A percentile compares a stretch with the other conserved stretches of the same genome.
These are phyloP conservation scores for Purpureocillium takamizusanense DNA, from an alignment of 2,329 filamentous ascomycete genomes.

Conservation along the genomic window DNA sequence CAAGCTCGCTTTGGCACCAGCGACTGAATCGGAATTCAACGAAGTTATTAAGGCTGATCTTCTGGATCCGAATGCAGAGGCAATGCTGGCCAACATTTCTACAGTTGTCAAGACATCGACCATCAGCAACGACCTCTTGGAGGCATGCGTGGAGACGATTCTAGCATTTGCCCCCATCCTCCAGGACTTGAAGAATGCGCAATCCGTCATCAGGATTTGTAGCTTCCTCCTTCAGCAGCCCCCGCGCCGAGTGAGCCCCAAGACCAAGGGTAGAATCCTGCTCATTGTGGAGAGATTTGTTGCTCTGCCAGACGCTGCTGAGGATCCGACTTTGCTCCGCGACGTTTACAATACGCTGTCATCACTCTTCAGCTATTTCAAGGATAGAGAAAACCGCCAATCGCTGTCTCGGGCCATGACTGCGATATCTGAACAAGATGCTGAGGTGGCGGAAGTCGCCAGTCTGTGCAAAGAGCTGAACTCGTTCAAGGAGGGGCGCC, in stretches of 20 bases:
- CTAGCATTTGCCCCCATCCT: slow-evolving; percentile 68
- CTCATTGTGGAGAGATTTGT: slow-evolving; percentile 76
- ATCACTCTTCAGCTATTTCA: slow-evolving; percentile 84
- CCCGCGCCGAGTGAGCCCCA: slow-evolving; percentile 71
- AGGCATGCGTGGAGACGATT: slow-evolving; percentile 69
- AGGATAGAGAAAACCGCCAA: slow-evolving; percentile 67
- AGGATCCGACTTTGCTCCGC: slow-evolving; percentile 40
- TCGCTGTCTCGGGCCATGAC: slow-evolving; percentile 64
- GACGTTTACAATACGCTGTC: slow-evolving; percentile 67
- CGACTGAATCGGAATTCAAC: slow-evolving; percentile 46
- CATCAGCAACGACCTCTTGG: slow-evolving; percentile 64
- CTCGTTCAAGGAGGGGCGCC: slow-evolving; percentile 58
- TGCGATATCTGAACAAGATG: slow-evolving; percentile 58
- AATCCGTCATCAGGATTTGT: slow-evolving; percentile 70
- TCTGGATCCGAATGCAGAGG: slow-evolving; percentile 45
- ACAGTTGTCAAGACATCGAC: slow-evolving; percentile 52
- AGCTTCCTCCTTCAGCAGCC: slow-evolving; percentile 78
- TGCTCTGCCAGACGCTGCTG: slow-evolving; percentile 41
- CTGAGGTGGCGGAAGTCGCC: slow-evolving; percentile 53
- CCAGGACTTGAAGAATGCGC: slow-evolving; percentile 57
- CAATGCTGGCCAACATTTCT: slow-evolving; percentile 59
- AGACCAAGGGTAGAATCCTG: slow-evolving; percentile 72
- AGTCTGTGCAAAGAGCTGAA: slow-evolving; percentile 72
- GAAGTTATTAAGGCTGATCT: slow-evolving; percentile 47
- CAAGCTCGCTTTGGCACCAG: slow-evolving; percentile 45